Percentiles rank a stretch among this genome's conserved stretches.
phyloP scores from a whole-genome alignment of 2,329 filamentous ascomycete species.

The Aureobasidium sp. region DNA sequence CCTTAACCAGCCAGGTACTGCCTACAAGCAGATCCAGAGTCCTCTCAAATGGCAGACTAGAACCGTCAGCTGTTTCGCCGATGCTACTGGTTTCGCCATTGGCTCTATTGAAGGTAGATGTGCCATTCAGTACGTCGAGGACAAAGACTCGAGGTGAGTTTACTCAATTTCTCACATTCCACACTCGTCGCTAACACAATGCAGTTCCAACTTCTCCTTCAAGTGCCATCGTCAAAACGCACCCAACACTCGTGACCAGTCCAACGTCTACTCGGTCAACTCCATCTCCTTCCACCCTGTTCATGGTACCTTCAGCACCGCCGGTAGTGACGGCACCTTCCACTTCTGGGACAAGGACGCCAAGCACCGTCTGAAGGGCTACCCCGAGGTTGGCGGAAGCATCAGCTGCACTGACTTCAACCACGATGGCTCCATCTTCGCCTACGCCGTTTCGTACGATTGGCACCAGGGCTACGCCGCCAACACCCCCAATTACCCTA shows the following conservation, averaged over 20 bases:
- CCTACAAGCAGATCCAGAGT: slow-evolving; percentile 95
- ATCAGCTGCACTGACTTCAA: slow-evolving; percentile 93
- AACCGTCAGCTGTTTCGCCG: slow-evolving; percentile 88
- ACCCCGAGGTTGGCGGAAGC: slow-evolving; percentile 55
- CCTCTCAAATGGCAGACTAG: slow-evolving; percentile 98
- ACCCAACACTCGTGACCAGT: slow-evolving; percentile 54
- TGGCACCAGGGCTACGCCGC: slow-evolving; percentile 93
- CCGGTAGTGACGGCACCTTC: slow-evolving; percentile 92
- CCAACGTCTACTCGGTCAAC: slow-evolving; percentile 92
- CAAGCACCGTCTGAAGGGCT: slow-evolving; percentile 58
- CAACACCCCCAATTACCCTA: slow-evolving; percentile 59
- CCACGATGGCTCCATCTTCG: slow-evolving; percentile 59
- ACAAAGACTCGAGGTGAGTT: slow-evolving; percentile 67
- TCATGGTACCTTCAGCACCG: slow-evolving; percentile 97
- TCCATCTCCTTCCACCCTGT: slow-evolving; percentile 95
- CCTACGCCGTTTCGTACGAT: slow-evolving; percentile 80
- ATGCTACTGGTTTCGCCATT: slow-evolving; percentile 86
- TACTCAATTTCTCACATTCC: neutral
- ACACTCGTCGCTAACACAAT: neutral
- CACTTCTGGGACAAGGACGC: slow-evolving; percentile 78
- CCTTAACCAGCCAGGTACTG: slow-evolving; percentile 75
- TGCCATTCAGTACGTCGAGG: slow-evolving; percentile 96
- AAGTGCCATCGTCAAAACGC: slow-evolving; percentile 91
- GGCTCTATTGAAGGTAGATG: slow-evolving; percentile 95
- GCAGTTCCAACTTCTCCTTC: slow-evolving; percentile 86